Evolutionary conservation across 495 filamentous ascomycete species (phyloP).

Genomic region (Xylaria scruposa): DNA sequence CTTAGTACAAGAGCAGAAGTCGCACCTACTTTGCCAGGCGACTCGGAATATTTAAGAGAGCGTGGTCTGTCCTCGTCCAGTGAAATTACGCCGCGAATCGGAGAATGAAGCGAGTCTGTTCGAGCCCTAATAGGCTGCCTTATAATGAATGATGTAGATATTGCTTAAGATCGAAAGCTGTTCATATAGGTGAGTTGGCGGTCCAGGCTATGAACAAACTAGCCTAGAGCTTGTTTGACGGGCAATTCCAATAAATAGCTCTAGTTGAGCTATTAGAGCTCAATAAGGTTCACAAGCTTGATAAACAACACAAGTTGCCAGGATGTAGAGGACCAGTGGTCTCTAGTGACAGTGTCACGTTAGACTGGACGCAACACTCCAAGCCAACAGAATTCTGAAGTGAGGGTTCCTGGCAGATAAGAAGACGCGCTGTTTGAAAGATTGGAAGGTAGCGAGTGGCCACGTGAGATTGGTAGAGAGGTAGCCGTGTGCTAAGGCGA

Average conservation of each 20-base stretch:
- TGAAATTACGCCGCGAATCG: background rate
- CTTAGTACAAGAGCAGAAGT: background rate
- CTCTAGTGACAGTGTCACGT: background rate
- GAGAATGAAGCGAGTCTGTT: conserved; percentile 4
- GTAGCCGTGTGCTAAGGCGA: background rate
- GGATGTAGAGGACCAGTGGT: background rate
- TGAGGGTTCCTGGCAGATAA: background rate
- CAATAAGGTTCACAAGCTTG: background rate
- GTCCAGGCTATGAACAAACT: background rate
- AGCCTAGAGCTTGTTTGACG: conserved; percentile 3
- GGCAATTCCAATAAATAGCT: conserved; percentile 9
- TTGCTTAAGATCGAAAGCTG: conserved; percentile 9
- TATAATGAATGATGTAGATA: conserved; percentile 5
- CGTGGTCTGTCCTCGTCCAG: background rate
- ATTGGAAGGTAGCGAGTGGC: conserved; percentile 12
- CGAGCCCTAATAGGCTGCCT: background rate
- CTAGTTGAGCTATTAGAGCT: background rate
- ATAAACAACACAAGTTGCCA: background rate
- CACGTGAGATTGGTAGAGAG: conserved; percentile 13
- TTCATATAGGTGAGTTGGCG: conserved; percentile 4
- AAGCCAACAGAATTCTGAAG: background rate
- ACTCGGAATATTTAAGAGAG: background rate
- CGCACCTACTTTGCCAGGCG: background rate
- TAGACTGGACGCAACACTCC: background rate
- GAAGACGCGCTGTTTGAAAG: background rate